Evolutionary conservation across 768 basidiomycete genomes (phyloP), one percentile per base, ranked within the genome.

Genomic region (Mycena metata): DNA sequence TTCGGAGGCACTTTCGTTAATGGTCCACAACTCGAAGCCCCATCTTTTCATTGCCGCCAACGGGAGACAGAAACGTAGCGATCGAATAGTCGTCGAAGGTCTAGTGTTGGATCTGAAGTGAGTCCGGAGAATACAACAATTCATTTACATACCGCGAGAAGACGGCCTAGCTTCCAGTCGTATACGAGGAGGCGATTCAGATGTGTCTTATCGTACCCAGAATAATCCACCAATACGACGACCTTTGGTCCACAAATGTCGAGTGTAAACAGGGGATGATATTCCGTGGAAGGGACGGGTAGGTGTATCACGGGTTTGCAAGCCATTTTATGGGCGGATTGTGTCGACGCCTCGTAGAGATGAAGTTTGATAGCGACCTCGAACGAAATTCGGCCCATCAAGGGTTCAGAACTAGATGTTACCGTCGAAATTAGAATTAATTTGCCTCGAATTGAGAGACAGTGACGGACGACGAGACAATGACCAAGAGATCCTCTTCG

Each of bases 121-220:
- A 7, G 12, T 12, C 36, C 36, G 36, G 12, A 36, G 36, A 36
- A 12, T 36, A 7, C 36, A 36, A 6, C 12, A 12, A 36, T n/a
- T n/a, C n/a, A n/a, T n/a, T n/a, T n/a, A 36, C n/a, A 3, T 54
- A 63, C 62, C 62, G 46, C 46, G 15, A 55, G 52, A 5, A 64
- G 62, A 2, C 5, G 13, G n/a, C 52, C 62, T 8, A 19, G 19
- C 17, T 36, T 46, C 62, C 62, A 55, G 19, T 64, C 62, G 33
- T 64, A 64, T 36, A 64, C 26, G 16, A 54, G 21, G 9, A 64
- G 15, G 19, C 35, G 52, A 30, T 13, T 12, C 36, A 36, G 6
- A 12, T 21, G 36, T 33, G 21, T 35, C 39, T 21, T 2, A 11
- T 21, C n/a, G 10, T 21, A 11, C 21, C 8, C 7, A 42, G 12